Base-by-base conservation (phyloP, 2,329 filamentous ascomycete species). In the Venturia effusa region DNA sequence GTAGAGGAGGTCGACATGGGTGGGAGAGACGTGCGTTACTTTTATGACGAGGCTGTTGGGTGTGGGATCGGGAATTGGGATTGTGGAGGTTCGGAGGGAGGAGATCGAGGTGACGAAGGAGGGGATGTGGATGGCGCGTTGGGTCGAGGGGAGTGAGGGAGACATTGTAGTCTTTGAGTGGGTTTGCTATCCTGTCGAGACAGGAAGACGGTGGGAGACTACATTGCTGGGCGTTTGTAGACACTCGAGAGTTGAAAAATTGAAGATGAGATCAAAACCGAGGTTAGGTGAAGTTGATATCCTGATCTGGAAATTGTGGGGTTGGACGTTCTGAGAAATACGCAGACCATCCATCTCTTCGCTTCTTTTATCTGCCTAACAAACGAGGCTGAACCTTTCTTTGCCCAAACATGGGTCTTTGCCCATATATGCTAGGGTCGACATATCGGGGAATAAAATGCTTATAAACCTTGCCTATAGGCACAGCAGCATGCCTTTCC, bases 1-100 rank as follows among this genome's bases (percentile, higher is more conserved):
- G 69, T 86, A 85, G 59, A 86, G 77, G 10, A 83, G 78, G 68
- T 86, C 84, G 59, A 85, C 83, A 69, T 84, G 84, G 63, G 85
- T 85, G 27, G 84, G 75, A 4, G 82, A 81, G 63, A 80, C 80
- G 65, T 83, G 82, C 1, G 80, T 80, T 61, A 85, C 78, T 63
- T 74, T 75, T 45, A 84, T 71, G 22, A 83, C 67, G 40, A 78
- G 74, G 65, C 79, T 71, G 37, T 71, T 69, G 11, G 71, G 65
- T 39, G 73, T 71, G 3, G 73, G 69, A 19, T 68, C 64, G 11
- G 77, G 77, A 13, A 67, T 64, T 6, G 76, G 71, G 10, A 64
- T 34, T 8, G 37, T 41, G n/a, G 62, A 39, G n/a, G 30, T 41
- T 41, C 17, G 24, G 43, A 65, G 48, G 37, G 37, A 27, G n/a